Conservation (phyloP, 2,329 filamentous ascomycete genomes). For the Myotisia sp. region DNA sequence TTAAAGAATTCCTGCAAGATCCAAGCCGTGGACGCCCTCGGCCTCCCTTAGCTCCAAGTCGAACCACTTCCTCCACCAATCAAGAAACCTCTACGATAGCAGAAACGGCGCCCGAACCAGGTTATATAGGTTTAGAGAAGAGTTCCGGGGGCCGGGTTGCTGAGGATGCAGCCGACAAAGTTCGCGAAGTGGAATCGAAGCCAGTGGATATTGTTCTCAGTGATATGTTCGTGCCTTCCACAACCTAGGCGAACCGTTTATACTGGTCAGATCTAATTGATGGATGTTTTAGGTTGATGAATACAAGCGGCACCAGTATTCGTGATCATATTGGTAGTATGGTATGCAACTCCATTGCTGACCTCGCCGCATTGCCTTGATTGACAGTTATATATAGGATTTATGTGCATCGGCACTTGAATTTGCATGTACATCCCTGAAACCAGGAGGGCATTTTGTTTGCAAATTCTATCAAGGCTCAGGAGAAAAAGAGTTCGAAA, state of each 20-base stretch:
- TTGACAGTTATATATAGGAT: slow-evolving; percentile 44
- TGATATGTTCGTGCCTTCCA: slow-evolving; percentile 97
- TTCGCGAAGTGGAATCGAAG: slow-evolving; percentile 23
- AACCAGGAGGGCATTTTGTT: slow-evolving; percentile 72
- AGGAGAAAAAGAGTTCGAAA: slow-evolving; percentile 71
- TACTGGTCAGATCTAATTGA: slow-evolving; percentile 10
- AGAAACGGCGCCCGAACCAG: slow-evolving; percentile 10
- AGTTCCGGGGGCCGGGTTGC: slow-evolving; percentile 16
- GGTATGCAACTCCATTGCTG: slow-evolving; percentile 41
- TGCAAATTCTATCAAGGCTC: slow-evolving; percentile 94
- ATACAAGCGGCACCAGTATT: slow-evolving; percentile 78
- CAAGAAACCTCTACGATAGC: slow-evolving; percentile 8
- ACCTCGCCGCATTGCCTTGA: not conserved
- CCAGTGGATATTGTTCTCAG: slow-evolving; percentile 85
- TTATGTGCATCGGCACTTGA: slow-evolving; percentile 72
- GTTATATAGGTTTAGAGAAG: slow-evolving; percentile 17
- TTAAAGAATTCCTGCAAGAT: slow-evolving; percentile 60
- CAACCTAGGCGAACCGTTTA: slow-evolving; percentile 12
- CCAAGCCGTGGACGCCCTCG: slow-evolving; percentile 44
- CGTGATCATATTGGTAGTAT: slow-evolving; percentile 88
- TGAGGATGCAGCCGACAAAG: slow-evolving; percentile 22
- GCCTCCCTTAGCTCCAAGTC: slow-evolving; percentile 13
- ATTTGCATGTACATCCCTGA: slow-evolving; percentile 75
- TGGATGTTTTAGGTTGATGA: slow-evolving; percentile 99
- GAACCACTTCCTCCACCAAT: slow-evolving; percentile 10